phyloP scores from a whole-genome alignment of 2,329 filamentous ascomycete genomes.

The Botryotinia calthae region DNA sequence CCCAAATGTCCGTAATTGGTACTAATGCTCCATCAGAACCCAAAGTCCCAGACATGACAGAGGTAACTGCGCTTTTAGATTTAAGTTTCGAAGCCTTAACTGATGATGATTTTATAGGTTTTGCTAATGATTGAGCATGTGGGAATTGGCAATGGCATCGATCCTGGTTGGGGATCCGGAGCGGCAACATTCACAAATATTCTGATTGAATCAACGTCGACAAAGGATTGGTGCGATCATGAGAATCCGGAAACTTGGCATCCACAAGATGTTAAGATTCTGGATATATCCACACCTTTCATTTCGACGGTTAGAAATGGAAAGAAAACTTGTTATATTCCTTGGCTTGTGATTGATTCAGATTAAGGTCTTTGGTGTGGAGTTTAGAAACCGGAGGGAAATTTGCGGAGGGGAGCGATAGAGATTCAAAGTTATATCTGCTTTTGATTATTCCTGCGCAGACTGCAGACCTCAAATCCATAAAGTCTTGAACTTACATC shows the following conservation, averaged over 20 bases:
- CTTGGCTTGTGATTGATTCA: background rate
- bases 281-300: background rate
- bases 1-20: background rate
- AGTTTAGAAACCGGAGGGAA: too few species aligned
- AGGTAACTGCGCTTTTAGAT: background rate
- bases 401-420: background rate
- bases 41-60: conserved; percentile 12
- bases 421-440: background rate
- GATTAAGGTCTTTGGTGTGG: background rate
- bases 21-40: background rate
- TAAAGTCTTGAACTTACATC: background rate
- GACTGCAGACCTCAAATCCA: background rate
- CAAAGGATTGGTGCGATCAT: conserved; percentile 14
- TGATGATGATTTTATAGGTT: background rate
- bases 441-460: background rate
- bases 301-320: background rate
- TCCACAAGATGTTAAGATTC: background rate
- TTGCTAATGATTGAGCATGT: conserved; percentile 11
- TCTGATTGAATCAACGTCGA: conserved; percentile 1
- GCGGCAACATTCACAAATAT: conserved; percentile 18
- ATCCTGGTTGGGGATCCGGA: conserved; percentile 13
- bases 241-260: background rate
- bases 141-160: background rate
- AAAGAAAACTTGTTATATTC: conserved; percentile 8
- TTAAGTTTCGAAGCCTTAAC: background rate